Evolutionary conservation across 1,284 basidiomycete genomes (phyloP).

Genomic region (Apiotrichum brassicae): DNA sequence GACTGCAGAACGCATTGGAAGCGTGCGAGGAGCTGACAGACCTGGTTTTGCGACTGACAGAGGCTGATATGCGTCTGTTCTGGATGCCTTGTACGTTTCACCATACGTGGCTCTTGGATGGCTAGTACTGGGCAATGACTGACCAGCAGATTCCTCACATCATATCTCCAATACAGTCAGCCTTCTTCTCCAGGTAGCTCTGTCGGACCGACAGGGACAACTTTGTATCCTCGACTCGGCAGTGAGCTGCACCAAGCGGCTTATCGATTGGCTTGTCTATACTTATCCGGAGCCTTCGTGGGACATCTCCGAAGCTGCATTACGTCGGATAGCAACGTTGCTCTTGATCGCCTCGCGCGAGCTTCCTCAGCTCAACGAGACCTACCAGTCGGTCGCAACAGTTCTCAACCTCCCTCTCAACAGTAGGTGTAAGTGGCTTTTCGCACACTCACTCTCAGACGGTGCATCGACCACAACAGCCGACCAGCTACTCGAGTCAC

Average conservation of each 20-base stretch:
- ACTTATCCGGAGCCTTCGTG: constrained; percentile 12
- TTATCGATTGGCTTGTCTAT: constrained; percentile 3
- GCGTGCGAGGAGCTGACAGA: constrained; percentile 15
- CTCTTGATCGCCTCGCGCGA: constrained; percentile 17
- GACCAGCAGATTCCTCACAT: constrained; percentile 24
- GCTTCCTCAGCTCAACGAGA: constrained; percentile 7
- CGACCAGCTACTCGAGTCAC: constrained; percentile 5
- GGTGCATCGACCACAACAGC: neutral
- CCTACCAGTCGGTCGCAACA: constrained; percentile 13
- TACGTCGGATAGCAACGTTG: constrained; percentile 25
- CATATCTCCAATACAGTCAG: constrained; percentile 29
- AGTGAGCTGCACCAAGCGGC: constrained; percentile 4
- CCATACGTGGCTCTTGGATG: too few relatives aligned
- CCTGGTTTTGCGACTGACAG: constrained; percentile 15
- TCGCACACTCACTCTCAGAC: neutral
- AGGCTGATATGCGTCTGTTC: constrained; percentile 17
- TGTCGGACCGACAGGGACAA: neutral
- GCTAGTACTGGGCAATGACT: neutral
- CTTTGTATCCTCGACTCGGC: neutral
- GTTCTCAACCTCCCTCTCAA: constrained; percentile 6
- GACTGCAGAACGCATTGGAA: constrained; percentile 9
- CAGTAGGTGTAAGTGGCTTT: neutral
- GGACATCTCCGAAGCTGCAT: constrained; percentile 29
- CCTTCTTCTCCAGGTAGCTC: constrained; percentile 23
- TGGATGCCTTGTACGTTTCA: constrained; percentile 33